A percentile compares a stretch with the other conserved stretches of the same genome.
phyloP scores from a whole-genome alignment of 2,329 filamentous ascomycete species.

The Verticillium zaregamsianum region DNA sequence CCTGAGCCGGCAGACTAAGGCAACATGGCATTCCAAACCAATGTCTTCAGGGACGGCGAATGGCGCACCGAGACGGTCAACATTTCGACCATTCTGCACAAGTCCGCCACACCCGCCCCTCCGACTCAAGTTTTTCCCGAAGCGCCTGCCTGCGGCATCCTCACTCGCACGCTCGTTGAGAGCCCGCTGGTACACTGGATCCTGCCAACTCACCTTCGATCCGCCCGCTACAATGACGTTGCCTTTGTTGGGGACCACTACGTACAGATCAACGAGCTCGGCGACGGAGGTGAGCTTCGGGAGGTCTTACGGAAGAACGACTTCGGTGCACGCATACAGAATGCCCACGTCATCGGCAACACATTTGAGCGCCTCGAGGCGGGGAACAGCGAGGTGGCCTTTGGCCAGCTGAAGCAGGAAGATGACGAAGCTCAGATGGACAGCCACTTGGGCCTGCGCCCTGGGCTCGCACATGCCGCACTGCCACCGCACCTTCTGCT shows the following conservation, averaged over 20 bases:
- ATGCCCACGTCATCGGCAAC: slow-evolving; percentile 70
- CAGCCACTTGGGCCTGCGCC: slow-evolving; percentile 15
- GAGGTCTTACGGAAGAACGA: slow-evolving; percentile 75
- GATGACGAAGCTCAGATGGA: slow-evolving; percentile 33
- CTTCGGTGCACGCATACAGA: slow-evolving; percentile 74
- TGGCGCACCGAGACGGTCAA: slow-evolving; percentile 54
- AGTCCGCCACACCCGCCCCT: slow-evolving; percentile 22
- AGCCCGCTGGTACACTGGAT: slow-evolving; percentile 75
- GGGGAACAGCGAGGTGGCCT: slow-evolving; percentile 19
- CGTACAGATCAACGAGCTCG: slow-evolving; percentile 75
- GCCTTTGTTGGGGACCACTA: slow-evolving; percentile 83
- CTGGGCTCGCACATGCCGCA: slow-evolving; percentile 1
- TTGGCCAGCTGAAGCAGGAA: slow-evolving; percentile 30
- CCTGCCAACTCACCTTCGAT: slow-evolving; percentile 73
- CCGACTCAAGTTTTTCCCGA: slow-evolving; percentile 23
- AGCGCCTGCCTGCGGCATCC: slow-evolving; percentile 60
- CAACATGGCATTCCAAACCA: slow-evolving; percentile 31
- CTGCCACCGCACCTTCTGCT: slow-evolving; percentile 79
- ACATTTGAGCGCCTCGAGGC: slow-evolving; percentile 29
- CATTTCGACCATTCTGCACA: slow-evolving; percentile 36
- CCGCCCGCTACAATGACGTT: slow-evolving; percentile 69
- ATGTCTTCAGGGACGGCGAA: slow-evolving; percentile 47
- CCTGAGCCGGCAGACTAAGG: background rate
- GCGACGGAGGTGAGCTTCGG: slow-evolving; percentile 63
- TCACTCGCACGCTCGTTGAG: slow-evolving; percentile 73